Conservation (phyloP, 768 basidiomycete genomes). For the Hypholoma sublateritium region DNA sequence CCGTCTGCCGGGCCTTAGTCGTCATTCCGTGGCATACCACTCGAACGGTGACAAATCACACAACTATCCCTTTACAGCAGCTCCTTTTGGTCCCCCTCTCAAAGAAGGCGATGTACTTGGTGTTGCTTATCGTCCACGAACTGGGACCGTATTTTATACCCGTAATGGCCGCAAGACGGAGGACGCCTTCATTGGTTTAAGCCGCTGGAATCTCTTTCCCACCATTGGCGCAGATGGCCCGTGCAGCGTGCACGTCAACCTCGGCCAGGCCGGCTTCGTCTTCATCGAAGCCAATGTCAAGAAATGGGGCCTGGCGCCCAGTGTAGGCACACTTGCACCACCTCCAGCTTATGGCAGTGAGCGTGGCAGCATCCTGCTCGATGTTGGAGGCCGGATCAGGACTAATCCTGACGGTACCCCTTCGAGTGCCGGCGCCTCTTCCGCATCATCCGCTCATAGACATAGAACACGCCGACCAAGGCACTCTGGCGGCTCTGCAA, state of each 20-base stretch:
- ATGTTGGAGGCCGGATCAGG: slow-evolving; percentile 71
- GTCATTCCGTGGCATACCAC: slow-evolving; percentile 91
- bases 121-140: slow-evolving; percentile 92
- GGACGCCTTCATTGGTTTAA: slow-evolving; percentile 91
- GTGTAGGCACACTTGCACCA: slow-evolving; percentile 94
- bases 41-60: slow-evolving; percentile 97
- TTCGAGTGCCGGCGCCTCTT: slow-evolving; percentile 45
- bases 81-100: slow-evolving; percentile 78
- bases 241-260: slow-evolving; percentile 94
- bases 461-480: slow-evolving; percentile 63
- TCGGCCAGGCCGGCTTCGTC: slow-evolving; percentile 97
- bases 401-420: slow-evolving; percentile 38
- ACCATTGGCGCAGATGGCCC: slow-evolving; percentile 96
- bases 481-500: slow-evolving; percentile 33
- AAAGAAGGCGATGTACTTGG: slow-evolving; percentile 97
- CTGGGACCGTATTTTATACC: slow-evolving; percentile 98
- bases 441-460: slow-evolving; percentile 49
- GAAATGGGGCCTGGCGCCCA: slow-evolving; percentile 98
- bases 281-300: slow-evolving; percentile 99
- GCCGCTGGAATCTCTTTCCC: slow-evolving; percentile 92
- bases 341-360: slow-evolving; percentile 98
- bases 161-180: slow-evolving; percentile 97
- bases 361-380: slow-evolving; percentile 91
- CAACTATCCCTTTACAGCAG: slow-evolving; percentile 91
- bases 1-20: slow-evolving; percentile 83